These are phyloP conservation scores for Aspergillus incahuasiensis DNA, from an alignment of 495 filamentous ascomycete species.

Conservation along the genomic window DNA sequence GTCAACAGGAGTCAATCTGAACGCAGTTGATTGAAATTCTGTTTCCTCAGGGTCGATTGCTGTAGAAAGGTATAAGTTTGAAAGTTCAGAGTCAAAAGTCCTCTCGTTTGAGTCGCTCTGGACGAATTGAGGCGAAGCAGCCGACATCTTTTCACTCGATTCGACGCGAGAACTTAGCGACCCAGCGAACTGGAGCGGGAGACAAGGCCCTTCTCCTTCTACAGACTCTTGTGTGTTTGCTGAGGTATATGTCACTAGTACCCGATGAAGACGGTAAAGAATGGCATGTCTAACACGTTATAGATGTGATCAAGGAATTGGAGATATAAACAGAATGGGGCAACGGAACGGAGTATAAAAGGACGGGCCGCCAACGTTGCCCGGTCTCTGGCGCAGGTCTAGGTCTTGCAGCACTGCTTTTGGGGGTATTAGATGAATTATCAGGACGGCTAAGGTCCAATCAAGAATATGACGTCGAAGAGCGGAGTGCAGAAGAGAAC, in stretches of 20 bases:
- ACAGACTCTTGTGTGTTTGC: not conserved
- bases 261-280: not conserved
- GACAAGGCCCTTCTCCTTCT: not conserved
- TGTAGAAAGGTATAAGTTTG: slow-evolving; percentile 39
- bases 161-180: not conserved
- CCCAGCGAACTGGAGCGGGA: not conserved
- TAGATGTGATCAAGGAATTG: not conserved
- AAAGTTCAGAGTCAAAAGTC: slow-evolving; percentile 9
- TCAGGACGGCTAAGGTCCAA: not conserved
- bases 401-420: not conserved
- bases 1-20: slow-evolving; percentile 31
- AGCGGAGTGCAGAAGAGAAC: not conserved
- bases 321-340: not conserved
- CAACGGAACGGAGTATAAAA: not conserved
- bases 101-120: slow-evolving; percentile 19
- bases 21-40: slow-evolving; percentile 31
- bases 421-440: not conserved
- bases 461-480: slow-evolving; percentile 12
- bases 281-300: slow-evolving; percentile 10
- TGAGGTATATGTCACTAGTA: slow-evolving; percentile 1
- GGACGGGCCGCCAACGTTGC: slow-evolving; percentile 2
- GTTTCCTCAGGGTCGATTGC: slow-evolving; percentile 38
- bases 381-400: not conserved
- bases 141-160: slow-evolving; percentile 16
- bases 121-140: slow-evolving; percentile 26